Base-by-base conservation (phyloP, 2,329 filamentous ascomycete species). In the Juglanconis oblonga region DNA sequence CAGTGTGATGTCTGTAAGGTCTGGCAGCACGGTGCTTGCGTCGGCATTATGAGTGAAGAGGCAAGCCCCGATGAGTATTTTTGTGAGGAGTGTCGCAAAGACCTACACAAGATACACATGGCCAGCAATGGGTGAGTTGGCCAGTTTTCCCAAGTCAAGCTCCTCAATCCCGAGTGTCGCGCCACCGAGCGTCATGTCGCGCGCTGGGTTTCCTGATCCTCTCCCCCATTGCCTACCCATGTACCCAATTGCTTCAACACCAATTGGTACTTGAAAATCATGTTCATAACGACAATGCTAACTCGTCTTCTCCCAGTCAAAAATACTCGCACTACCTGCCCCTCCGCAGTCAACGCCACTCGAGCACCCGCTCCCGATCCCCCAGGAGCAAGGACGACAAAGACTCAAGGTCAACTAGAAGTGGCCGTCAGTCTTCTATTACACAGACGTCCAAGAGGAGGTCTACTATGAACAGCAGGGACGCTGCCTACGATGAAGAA, bases 1-100 rank as follows among this genome's bases (percentile, higher is more conserved):
- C 94, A 98, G 79, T 99, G 95, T 83, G 95, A 98, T 76, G 82
- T 91, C 65, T 99, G 95, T 81, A 96, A 96, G 73, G 95, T 98
- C 64, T 99, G 94, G 95, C 95, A 99, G 74, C 95, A 99, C 73
- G 95, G 95, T 69, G 94, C 93, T 62, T 99, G 95, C 71, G 94
- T 99, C 62, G 94, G 95, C 62, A 97, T 99, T 70, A 92, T 96
- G 79, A 95, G 95, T 67, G 94, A 97, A 75, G 89, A 91, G 67
- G 88, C 90, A 73, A 94, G 91, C 66, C 95, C 95, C 9, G 94
- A 98, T 57, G 93, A 98, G 74, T 99, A 99, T 78, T 99, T 95
- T 72, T 99, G 95, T 77, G 95, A 99, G 77, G 85, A 92, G 74
- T 99, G 95, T 77, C 88, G 90, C 66, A 92, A 92, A 72, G 92